Conservation (phyloP, 169 alveolate genomes). For the Eimeria maxima region DNA sequence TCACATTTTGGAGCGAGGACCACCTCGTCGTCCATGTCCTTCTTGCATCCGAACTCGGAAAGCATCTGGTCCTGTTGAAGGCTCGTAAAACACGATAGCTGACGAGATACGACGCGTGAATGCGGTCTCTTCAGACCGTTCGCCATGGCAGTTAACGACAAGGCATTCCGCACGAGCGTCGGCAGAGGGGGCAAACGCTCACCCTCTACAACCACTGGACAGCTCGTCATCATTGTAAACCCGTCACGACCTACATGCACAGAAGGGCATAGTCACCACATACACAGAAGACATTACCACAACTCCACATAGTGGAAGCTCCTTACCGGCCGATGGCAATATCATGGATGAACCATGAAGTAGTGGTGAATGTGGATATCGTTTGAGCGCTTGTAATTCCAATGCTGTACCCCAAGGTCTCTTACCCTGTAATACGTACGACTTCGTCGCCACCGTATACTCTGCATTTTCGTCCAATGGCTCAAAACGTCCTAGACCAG, state of each 20-base stretch:
- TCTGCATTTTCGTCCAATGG: conserved; percentile 83
- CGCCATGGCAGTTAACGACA: conserved; percentile 88
- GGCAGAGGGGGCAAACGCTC: conserved; percentile 88
- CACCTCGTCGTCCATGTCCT: conserved; percentile 36
- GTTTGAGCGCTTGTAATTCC: neutral
- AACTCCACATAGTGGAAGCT: neutral
- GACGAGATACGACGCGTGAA: conserved; percentile 84
- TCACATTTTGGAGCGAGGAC: conserved; percentile 83
- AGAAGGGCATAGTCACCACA: neutral
- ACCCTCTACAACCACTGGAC: conserved; percentile 86
- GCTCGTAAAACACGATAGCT: conserved; percentile 83
- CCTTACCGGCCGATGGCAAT: neutral
- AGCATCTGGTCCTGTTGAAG: conserved; percentile 80
- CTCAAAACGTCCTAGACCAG: conserved; percentile 67
- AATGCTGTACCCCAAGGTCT: neutral
- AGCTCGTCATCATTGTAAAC: conserved; percentile 77
- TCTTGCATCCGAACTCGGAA: conserved; percentile 79
- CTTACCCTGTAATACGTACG: conserved; percentile 80
- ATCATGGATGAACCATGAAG: neutral
- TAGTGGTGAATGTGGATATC: neutral
- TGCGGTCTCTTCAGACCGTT: conserved; percentile 88
- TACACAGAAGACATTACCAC: neutral
- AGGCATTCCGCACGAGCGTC: conserved; percentile 87
- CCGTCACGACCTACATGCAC: conserved; percentile 85
- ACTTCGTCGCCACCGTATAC: conserved; percentile 83